Base-by-base conservation (phyloP, 257 asterid species). In the Solanum pinnatisectum region DNA sequence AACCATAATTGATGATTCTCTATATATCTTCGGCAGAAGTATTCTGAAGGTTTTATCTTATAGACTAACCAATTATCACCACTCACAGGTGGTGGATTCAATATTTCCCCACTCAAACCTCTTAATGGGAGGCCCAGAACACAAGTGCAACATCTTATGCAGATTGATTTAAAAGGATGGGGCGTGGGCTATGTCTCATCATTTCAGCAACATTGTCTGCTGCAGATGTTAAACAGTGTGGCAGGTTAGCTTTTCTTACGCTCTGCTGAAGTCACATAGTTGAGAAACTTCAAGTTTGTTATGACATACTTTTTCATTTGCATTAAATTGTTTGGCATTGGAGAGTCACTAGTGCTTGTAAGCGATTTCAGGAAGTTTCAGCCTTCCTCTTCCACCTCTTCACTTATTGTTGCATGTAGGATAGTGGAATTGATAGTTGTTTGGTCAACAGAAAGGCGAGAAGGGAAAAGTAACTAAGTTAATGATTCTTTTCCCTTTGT, bases 121-220 rank as follows among this genome's bases (percentile, higher is more conserved):
- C 94, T 89, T 87, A 89, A 96, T 82, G 99, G 99, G 88, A 95
- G 90, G 90, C 98, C 99, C 70, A 91, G 98, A 91, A 93, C 99
- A 87, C 98, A 95, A 93, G 98, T 96, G 85, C 99, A 96, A 92
- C 98, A 96, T 95, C 99, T 96, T 90, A 95, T 95, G 97, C 99
- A 96, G 91, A 95, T 96, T 83, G 98, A 96, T 92, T 92, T 95
- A 78, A 95, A 95, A 92, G 99, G 99, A 88, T 96, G 99, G 99
- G 99, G 98, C 87, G 98, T 96, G 89, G 97, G 98, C 84, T 97
- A 97, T 91, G 49, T 95, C 89, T 92, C 99, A 67, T 94, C 95
- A 87, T 97, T 94, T 92, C 99, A 97, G 92, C 99, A 97, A 89
- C 94, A 96, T 89, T 97, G 99, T 91, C 96, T 96, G 89, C 96